Evolutionary conservation across 208 protist species (phyloP).

Genomic region (Acanthamoeba healyi): DNA sequence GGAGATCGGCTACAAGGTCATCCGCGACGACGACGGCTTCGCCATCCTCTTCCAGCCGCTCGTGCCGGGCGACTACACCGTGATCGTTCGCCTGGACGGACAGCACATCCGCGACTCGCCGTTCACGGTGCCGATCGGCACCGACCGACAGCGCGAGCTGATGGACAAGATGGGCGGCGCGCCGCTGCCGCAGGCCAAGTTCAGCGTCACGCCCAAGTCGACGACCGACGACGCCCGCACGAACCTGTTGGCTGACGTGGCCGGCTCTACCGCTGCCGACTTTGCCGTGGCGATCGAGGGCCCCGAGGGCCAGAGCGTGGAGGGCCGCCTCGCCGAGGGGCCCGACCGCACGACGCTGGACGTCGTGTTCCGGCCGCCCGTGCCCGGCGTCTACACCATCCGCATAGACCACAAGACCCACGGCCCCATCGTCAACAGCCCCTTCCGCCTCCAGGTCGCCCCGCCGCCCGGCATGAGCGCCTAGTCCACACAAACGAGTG

Average conservation of each 20-base stretch:
- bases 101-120: slow-evolving; percentile 82
- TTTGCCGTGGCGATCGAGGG: slow-evolving; percentile 25
- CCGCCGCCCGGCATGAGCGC: slow-evolving; percentile 64
- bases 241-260: slow-evolving; percentile 28
- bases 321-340: not conserved
- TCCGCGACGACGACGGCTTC: slow-evolving; percentile 81
- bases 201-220: slow-evolving; percentile 54
- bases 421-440: slow-evolving; percentile 55
- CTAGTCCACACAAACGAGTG: no score
- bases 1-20: slow-evolving; percentile 67
- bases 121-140: slow-evolving; percentile 83
- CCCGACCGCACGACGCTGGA: slow-evolving; percentile 6
- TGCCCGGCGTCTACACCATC: slow-evolving; percentile 51
- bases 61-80: slow-evolving; percentile 79
- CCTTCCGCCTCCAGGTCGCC: slow-evolving; percentile 61
- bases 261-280: not conserved
- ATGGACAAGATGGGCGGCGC: slow-evolving; percentile 15
- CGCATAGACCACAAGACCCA: not conserved
- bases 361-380: slow-evolving; percentile 35
- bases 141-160: slow-evolving; percentile 23
- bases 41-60: slow-evolving; percentile 78
- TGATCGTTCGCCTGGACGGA: slow-evolving; percentile 78
- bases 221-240: not conserved
- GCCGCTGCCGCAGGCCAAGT: slow-evolving; percentile 60
- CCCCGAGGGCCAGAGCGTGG: not conserved